Base-by-base conservation (phyloP, 1,139 yeast genomes). In the Casaregolazyma lundiana region DNA sequence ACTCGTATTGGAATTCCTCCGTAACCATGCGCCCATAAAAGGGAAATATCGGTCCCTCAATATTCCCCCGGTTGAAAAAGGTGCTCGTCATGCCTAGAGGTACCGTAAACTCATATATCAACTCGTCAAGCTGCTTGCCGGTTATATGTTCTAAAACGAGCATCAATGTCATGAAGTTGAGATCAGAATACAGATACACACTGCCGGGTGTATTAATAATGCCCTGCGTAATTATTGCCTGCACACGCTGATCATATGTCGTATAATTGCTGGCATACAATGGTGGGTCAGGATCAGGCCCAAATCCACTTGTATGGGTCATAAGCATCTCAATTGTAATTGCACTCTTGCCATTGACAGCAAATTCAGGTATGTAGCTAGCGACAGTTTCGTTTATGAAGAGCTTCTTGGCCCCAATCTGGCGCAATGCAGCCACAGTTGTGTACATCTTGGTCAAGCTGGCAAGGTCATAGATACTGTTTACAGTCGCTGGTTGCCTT, bases 281-380 rank as follows among this genome's bases (percentile, higher is more conserved):
- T 11, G 44, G 17, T 2, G 54, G 54, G 9, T 21, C 26, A 7
- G 56, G 56, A 15, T 52, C 54, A 11, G 54, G 45, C n/a, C 48
- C 49, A 29, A 50, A 52, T 9, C 56, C 56, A 22, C 48, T 41
- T 13, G 54, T 52, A 43, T 53, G 56, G 6, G 56, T 53, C 46
- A 53, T 20, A 22, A 53, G 38, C n/a, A 51, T 53, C 32, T 34
- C 15, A 20, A 53, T 42, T 6, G 50, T 50, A 18, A 53, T 42
- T 13, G 43, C 41, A 16, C 44, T 41, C 32, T 51, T 51, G 22
- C 38, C 35, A 11, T 45, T 43, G 29, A 40, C 39, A 15, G 47
- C 48, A 40, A 52, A 49, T 7, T 36, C 41, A 4, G 52, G 49
- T 4, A 53, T 16, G 40, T 50, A 46, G 7, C 32, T 35, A n/a